A percentile compares a stretch with the other conserved stretches of the same genome.
These are phyloP conservation scores for Ottelia alismoides DNA, from an alignment of 106 monocot species.

Conservation along the genomic window DNA sequence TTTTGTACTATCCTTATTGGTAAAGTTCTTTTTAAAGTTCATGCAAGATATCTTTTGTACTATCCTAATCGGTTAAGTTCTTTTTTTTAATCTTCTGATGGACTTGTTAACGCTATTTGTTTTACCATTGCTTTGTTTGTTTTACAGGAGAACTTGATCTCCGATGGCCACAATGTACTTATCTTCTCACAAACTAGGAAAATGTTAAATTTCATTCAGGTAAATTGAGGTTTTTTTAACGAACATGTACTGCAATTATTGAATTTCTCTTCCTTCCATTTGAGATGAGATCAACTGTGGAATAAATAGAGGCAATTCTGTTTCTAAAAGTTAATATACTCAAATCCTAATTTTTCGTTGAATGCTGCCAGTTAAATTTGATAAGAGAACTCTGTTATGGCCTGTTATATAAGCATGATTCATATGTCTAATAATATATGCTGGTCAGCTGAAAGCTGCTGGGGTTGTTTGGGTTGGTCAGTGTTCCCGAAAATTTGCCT, in stretches of 20 bases:
- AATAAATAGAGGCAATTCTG: no score
- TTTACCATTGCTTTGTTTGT: neutral
- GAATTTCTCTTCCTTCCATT: no score
- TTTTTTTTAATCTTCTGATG: neutral
- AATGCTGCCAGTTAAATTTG: no score
- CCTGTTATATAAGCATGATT: no score
- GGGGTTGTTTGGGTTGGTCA: no score
- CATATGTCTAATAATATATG: no score
- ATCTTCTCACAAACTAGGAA: constrained; percentile 99
- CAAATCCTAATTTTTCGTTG: neutral
- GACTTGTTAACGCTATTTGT: neutral
- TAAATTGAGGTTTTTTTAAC: constrained; percentile 1
- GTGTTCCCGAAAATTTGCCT: no score
- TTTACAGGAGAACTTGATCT: constrained; percentile 65
- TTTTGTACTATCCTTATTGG: constrained; percentile 69
- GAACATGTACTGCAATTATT: no score
- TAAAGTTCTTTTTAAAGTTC: constrained; percentile 31
- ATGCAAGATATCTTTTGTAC: constrained; percentile 80
- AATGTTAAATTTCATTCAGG: constrained; percentile 96
- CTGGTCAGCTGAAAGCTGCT: no score
- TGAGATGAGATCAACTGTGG: no score
- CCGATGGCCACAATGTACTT: constrained; percentile 59
- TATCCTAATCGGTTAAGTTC: constrained; percentile 52
- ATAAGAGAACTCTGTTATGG: no score
- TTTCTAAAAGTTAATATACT: neutral